Conservation (phyloP, 805 yeast species). For the Metschnikowia reukaufii region DNA sequence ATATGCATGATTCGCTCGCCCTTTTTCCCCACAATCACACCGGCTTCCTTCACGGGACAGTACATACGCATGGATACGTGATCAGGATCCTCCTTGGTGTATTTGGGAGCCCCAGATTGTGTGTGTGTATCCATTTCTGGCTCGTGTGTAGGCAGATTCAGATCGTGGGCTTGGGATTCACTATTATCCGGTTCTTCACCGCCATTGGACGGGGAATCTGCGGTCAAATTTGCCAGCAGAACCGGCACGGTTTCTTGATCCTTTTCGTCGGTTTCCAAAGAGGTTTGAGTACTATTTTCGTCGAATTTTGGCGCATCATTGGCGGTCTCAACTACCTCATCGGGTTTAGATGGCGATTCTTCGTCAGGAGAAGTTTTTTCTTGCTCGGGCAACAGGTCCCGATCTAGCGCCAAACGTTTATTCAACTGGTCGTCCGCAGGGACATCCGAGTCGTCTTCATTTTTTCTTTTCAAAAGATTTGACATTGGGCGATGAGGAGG, state of each 20-base stretch:
- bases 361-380: not conserved
- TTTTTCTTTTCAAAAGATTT: conserved; percentile 61
- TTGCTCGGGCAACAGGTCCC: conserved; percentile 45
- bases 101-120: no score
- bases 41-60: conserved; percentile 74
- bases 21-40: conserved; percentile 71
- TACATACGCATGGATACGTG: conserved; percentile 71
- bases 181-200: no score
- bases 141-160: no score
- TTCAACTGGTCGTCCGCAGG: conserved; percentile 49
- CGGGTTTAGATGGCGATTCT: not conserved
- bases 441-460: conserved; percentile 50
- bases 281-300: not conserved
- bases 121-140: no score
- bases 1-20: conserved; percentile 72
- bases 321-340: no score
- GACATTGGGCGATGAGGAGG: conserved; percentile 14
- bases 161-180: no score
- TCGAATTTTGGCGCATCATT: not conserved
- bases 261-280: not conserved
- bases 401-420: conserved; percentile 70
- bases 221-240: no score
- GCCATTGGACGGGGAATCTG: no score
- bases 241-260: no score
- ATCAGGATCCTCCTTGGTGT: conserved; percentile 56